phyloP scores from a whole-genome alignment of 192 early-diverging fungal species.

The Entophlyctis helioformis region DNA sequence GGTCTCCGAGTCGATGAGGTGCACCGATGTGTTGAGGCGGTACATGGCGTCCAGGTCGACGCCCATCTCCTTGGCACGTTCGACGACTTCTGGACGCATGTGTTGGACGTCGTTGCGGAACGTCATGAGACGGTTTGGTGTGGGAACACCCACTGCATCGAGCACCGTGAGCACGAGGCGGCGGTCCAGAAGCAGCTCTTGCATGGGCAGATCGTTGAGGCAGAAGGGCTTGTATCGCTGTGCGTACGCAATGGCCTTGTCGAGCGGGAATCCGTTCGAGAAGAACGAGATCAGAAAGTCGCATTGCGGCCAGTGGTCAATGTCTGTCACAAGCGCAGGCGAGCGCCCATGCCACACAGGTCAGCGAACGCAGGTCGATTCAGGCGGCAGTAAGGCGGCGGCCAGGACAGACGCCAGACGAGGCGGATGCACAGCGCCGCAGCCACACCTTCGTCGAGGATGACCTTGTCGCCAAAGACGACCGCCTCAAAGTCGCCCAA shows the following conservation, averaged over 20 bases:
- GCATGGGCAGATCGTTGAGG: conserved; percentile 85
- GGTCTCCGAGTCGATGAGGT: conserved; percentile 17
- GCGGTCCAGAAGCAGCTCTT: conserved; percentile 79
- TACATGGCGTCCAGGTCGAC: too few species aligned
- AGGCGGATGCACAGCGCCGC: background rate
- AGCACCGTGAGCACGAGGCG: conserved; percentile 76
- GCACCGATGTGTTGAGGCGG: background rate
- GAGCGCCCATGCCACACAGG: background rate
- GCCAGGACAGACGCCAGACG: too few species aligned
- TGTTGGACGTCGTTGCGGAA: conserved; percentile 56
- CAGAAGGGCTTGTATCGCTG: conserved; percentile 72
- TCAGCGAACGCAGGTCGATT: too few species aligned
- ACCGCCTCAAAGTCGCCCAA: conserved; percentile 65
- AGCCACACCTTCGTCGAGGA: conserved; percentile 74
- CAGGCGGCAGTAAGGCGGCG: background rate
- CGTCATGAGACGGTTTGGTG: conserved; percentile 63
- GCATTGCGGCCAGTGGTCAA: conserved; percentile 83
- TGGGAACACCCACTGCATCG: conserved; percentile 66
- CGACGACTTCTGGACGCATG: conserved; percentile 36
- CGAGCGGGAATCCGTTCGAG: conserved; percentile 82
- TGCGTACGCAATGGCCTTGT: conserved; percentile 86
- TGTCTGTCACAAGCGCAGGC: conserved; percentile 25
- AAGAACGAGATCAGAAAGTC: conserved; percentile 97
- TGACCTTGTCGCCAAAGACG: conserved; percentile 94
- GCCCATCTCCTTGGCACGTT: conserved; percentile 37